Evolutionary conservation across 352 stramenopile genomes (phyloP), one percentile per base, ranked within the genome.

Genomic region (Peronosclerospora sorghi): DNA sequence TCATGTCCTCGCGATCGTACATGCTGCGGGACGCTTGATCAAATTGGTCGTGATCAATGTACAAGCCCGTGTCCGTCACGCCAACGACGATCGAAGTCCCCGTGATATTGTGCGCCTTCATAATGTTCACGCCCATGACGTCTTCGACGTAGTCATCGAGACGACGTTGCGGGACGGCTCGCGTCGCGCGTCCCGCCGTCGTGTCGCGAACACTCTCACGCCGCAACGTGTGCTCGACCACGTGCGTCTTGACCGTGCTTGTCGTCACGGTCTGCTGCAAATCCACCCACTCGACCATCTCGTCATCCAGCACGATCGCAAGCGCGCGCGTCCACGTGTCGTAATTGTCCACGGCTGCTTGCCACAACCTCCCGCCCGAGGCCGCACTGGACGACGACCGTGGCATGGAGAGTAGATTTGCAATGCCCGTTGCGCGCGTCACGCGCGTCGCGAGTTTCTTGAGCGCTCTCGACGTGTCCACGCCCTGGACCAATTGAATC

Each of bases 31-130:
- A 71, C 6, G 62, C 34, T 47, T 84, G 74, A 14, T 79, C 65
- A 48, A 89, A 89, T 45, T 89, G 74, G 49, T 85, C 74, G 54
- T 90, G 77, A 37, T 83, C 61, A 12, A 90, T 62, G 45, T 87
- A 87, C 0, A 90, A 59, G 6, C 74, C 77, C 6, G 77, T 81
- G 45, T 89, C 76, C 6, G 76, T 86, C 28, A 89, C 65, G 3
- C 71, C 76, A 9, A 89, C 74, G 20, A 89, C 43, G 21, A 83
- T 80, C 26, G 51, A 63, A 4, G 44, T 67, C 26, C 76, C 76
- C 0, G 69, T 85, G 41, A 85, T 85, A 43, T 81, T 79, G 58
- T 78, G 47, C n/a, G 53, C 39, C 21, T 71, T 67, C 43, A 83
- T 75, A 10, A 62, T 52, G 5, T 59, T 62, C 0, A 78, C 72